A percentile compares a stretch with the other conserved stretches of the same genome.
phyloP scores from a whole-genome alignment of 371 early-diverging fungal genomes.

The Encephalitozoon hellem region DNA sequence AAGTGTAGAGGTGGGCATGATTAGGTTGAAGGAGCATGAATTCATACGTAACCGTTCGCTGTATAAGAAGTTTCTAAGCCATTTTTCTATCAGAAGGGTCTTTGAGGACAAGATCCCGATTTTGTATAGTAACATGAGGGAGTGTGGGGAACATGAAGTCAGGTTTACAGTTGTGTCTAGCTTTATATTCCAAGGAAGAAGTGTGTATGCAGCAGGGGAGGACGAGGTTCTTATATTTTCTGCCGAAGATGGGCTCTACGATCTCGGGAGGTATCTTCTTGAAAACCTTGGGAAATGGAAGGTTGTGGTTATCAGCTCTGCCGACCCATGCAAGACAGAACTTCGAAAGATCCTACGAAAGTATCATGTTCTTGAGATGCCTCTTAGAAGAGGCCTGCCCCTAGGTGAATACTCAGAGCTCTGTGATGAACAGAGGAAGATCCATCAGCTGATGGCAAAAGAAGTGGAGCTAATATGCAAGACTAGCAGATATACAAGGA shows the following conservation, averaged over 20 bases:
- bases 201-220: neutral
- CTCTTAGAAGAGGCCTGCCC: neutral
- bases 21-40: neutral
- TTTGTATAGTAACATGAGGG: neutral
- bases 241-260: neutral
- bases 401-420: neutral
- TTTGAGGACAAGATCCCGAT: slow-evolving; percentile 18
- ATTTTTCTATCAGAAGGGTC: slow-evolving; percentile 35
- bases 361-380: neutral
- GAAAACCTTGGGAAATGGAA: neutral
- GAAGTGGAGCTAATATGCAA: neutral
- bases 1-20: neutral
- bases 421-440: slow-evolving; percentile 5
- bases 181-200: neutral
- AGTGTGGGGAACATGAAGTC: neutral
- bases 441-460: slow-evolving; percentile 12
- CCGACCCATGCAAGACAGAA: neutral
- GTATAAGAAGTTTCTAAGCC: slow-evolving; percentile 27
- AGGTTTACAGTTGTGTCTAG: neutral
- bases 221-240: neutral
- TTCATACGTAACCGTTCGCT: neutral
- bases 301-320: neutral
- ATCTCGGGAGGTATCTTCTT: neutral
- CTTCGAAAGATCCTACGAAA: neutral
- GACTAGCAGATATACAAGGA: slow-evolving; percentile 2